phyloP scores from a whole-genome alignment of 257 asterid genomes.

The Solanum neorickii region DNA sequence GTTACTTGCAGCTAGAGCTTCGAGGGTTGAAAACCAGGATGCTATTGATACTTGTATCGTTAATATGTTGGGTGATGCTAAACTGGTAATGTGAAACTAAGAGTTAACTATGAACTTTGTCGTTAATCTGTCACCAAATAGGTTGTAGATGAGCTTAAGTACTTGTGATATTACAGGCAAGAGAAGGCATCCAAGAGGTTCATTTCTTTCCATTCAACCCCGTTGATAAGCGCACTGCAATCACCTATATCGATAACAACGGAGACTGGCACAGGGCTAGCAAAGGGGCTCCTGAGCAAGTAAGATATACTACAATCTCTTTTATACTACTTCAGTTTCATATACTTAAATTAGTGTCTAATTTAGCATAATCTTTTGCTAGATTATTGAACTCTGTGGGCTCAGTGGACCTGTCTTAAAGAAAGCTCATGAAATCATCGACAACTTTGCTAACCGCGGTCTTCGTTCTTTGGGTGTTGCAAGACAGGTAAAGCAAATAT shows the following conservation, averaged over 20 bases:
- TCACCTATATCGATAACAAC: constrained; percentile 44
- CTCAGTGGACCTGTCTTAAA: constrained; percentile 27
- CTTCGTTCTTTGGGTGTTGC: constrained; percentile 66
- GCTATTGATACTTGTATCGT: constrained; percentile 90
- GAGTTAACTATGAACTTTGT: too few relatives aligned
- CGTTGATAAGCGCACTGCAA: constrained; percentile 83
- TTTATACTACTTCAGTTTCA: background rate
- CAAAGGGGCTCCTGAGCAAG: constrained; percentile 98
- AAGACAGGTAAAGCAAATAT: constrained; percentile 26
- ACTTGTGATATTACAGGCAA: constrained; percentile 51
- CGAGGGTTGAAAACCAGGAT: constrained; percentile 82
- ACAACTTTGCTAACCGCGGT: constrained; percentile 53
- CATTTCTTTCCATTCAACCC: constrained; percentile 90
- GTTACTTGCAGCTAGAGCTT: constrained; percentile 66
- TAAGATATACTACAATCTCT: constrained; percentile 1
- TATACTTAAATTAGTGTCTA: background rate
- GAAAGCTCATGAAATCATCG: constrained; percentile 42
- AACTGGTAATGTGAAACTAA: constrained; percentile 29
- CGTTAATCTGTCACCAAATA: background rate
- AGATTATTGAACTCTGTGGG: constrained; percentile 47
- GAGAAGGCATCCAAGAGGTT: constrained; percentile 68
- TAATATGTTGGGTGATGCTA: constrained; percentile 62
- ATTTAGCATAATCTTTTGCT: background rate
- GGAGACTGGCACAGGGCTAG: constrained; percentile 73
- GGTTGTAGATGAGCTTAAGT: constrained; percentile 17